Evolutionary conservation across 2,329 filamentous ascomycete genomes (phyloP).

Genomic region (Exophiala bonariae): DNA sequence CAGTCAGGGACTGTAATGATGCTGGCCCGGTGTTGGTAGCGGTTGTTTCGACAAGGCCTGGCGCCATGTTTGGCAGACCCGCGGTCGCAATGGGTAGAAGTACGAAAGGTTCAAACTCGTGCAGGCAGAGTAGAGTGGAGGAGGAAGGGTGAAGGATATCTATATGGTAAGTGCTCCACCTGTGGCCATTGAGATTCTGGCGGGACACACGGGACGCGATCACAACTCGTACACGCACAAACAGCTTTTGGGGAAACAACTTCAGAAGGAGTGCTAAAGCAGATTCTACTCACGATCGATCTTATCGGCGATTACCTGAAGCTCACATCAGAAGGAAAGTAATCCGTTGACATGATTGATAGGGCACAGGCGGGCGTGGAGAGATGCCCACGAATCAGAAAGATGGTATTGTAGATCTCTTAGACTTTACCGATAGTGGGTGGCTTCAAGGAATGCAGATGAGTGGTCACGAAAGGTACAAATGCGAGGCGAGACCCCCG

Average conservation of each 20-base stretch:
- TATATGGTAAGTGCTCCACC: slow-evolving; percentile 17
- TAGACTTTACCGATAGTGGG: not conserved
- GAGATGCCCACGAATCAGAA: slow-evolving; percentile 21
- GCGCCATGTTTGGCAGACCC: slow-evolving; percentile 53
- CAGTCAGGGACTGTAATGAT: slow-evolving; percentile 64
- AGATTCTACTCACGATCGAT: too few species aligned
- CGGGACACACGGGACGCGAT: not conserved
- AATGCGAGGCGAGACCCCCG: slow-evolving; percentile 1
- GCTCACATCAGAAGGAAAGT: slow-evolving; percentile 14
- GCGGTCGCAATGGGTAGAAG: too few species aligned
- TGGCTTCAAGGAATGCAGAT: not conserved
- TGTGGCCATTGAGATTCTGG: not conserved
- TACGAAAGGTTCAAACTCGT: not conserved
- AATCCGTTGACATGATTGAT: slow-evolving; percentile 10
- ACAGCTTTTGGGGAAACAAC: too few species aligned
- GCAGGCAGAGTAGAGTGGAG: not conserved
- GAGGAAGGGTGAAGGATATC: slow-evolving; percentile 3
- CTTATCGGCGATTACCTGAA: slow-evolving; percentile 18
- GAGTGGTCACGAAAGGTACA: too few species aligned
- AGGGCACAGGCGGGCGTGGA: slow-evolving; percentile 3
- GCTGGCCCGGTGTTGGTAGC: slow-evolving; percentile 40
- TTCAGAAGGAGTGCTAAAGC: too few species aligned
- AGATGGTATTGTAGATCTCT: slow-evolving; percentile 1
- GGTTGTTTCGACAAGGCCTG: slow-evolving; percentile 53
- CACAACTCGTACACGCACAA: not conserved